These are phyloP conservation scores for Boehmeria nivea DNA, from an alignment of 306 rosid genomes.

Conservation along the genomic window DNA sequence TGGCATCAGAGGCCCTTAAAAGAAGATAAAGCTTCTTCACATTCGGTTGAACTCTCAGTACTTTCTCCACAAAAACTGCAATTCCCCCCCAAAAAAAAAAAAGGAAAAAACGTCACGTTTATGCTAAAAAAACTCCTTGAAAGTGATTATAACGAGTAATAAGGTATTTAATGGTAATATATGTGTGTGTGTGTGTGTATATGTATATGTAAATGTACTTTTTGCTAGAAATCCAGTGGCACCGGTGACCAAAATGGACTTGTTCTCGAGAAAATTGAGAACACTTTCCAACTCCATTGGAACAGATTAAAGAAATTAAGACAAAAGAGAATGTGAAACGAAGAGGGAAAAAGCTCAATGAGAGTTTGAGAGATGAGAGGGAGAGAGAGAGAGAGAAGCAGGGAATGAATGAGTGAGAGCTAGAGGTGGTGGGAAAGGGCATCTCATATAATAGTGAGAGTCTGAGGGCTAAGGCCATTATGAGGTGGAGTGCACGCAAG, in stretches of 20 bases:
- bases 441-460: constrained; percentile 4
- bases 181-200: no score
- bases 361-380: background rate
- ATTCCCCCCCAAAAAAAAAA: background rate
- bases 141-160: background rate
- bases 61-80: constrained; percentile 74
- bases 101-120: background rate
- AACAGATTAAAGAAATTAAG: constrained; percentile 5
- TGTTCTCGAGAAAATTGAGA: constrained; percentile 41
- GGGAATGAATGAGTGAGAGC: background rate
- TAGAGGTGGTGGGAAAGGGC: background rate
- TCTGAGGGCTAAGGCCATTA: background rate
- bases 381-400: background rate
- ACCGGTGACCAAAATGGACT: constrained; percentile 54
- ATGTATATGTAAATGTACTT: constrained; percentile 31
- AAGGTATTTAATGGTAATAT: no score
- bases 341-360: background rate
- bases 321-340: background rate
- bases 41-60: constrained; percentile 71
- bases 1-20: constrained; percentile 48
- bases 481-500: constrained; percentile 9
- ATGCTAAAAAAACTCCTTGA: background rate
- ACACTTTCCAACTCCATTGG: constrained; percentile 65
- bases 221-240: constrained; percentile 74
- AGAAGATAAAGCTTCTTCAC: constrained; percentile 75